phyloP scores from a whole-genome alignment of 1,284 basidiomycete species.

The Athelia sp. region DNA sequence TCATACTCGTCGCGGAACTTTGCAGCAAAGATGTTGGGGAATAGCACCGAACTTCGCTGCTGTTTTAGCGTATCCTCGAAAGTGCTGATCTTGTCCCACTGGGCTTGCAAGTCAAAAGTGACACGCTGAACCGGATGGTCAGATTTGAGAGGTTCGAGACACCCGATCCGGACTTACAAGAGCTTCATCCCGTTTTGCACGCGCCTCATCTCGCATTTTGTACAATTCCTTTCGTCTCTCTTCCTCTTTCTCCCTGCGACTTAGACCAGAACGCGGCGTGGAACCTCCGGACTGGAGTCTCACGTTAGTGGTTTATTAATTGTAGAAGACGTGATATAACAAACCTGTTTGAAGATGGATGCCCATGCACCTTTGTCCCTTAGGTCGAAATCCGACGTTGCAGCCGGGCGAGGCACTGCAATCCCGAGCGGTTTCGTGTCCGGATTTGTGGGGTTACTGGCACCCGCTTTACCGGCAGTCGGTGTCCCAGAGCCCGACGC shows the following conservation, averaged over 20 bases:
- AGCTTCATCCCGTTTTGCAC: slow-evolving; percentile 50
- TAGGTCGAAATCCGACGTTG: slow-evolving; percentile 58
- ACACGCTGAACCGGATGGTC: slow-evolving; percentile 35
- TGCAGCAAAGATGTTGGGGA: slow-evolving; percentile 62
- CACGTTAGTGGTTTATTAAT: neutral
- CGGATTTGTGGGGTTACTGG: slow-evolving; percentile 14
- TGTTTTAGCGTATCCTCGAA: slow-evolving; percentile 56
- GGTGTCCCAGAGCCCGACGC: slow-evolving; percentile 23
- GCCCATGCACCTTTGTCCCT: slow-evolving; percentile 16
- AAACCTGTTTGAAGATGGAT: neutral
- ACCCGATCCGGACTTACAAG: slow-evolving; percentile 34
- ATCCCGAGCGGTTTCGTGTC: slow-evolving; percentile 17
- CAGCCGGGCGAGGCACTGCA: slow-evolving; percentile 18
- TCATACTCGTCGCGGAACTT: slow-evolving; percentile 50
- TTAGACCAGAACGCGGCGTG: slow-evolving; percentile 53
- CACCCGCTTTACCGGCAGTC: slow-evolving; percentile 23
- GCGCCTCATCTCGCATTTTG: slow-evolving; percentile 67
- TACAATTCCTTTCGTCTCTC: slow-evolving; percentile 65
- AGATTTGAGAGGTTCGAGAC: neutral
- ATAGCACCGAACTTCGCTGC: slow-evolving; percentile 49
- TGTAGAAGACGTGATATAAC: neutral
- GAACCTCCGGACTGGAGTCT: slow-evolving; percentile 40
- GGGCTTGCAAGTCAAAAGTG: slow-evolving; percentile 65
- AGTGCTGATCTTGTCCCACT: slow-evolving; percentile 59
- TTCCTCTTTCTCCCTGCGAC: slow-evolving; percentile 58